Evolutionary conservation across 148 eudicot species (phyloP).

Genomic region (Rhododendron vialii): DNA sequence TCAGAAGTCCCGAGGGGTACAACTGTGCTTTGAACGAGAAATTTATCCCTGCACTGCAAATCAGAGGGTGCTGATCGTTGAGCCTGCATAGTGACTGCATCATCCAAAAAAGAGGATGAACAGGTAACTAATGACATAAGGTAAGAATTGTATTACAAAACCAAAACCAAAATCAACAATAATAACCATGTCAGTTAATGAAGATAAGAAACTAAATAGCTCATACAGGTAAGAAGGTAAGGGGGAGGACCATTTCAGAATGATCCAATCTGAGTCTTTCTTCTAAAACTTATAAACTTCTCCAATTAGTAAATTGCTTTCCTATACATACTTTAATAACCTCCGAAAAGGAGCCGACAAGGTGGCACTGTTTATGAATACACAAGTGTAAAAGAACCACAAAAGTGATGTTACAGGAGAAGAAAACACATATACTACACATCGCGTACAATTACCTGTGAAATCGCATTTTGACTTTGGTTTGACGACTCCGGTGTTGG

Average conservation of each 20-base stretch:
- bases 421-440: neutral
- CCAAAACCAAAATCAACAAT: neutral
- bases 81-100: conserved; percentile 72
- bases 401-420: neutral
- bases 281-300: neutral
- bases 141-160: neutral
- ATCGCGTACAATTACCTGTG: conserved; percentile 30
- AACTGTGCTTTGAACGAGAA: conserved; percentile 60
- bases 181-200: neutral
- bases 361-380: neutral
- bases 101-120: neutral
- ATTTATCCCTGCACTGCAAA: conserved; percentile 71
- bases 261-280: neutral
- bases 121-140: neutral
- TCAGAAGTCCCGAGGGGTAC: conserved; percentile 47
- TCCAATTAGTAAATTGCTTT: neutral
- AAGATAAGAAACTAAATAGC: neutral
- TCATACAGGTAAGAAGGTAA: neutral
- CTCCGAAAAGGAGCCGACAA: neutral
- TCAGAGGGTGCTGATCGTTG: conserved; percentile 55
- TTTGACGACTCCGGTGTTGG: conserved; percentile 47
- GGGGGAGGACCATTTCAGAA: neutral
- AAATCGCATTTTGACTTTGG: conserved; percentile 51
- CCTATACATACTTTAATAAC: neutral
- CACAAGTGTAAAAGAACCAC: neutral